phyloP scores from a whole-genome alignment of 768 basidiomycete genomes.

The Crucibulum laeve region DNA sequence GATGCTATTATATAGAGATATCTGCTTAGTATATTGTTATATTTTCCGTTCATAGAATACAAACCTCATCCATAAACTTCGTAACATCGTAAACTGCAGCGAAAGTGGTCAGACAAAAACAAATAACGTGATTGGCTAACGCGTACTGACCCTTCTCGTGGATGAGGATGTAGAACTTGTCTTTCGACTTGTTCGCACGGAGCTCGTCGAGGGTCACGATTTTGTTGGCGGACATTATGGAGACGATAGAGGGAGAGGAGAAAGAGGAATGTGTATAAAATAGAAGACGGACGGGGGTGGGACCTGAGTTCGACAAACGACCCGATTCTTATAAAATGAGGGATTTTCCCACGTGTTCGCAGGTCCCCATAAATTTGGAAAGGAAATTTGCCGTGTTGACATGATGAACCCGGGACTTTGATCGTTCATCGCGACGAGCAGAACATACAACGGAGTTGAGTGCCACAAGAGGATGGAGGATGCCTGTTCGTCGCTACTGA shows the following conservation, averaged over 20 bases:
- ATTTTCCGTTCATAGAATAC: conserved; percentile 8
- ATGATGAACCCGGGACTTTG: too few species aligned
- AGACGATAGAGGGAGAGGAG: conserved; percentile 13
- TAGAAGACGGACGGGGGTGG: neutral
- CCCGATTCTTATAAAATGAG: conserved; percentile 17
- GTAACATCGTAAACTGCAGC: conserved; percentile 85
- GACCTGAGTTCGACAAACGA: neutral
- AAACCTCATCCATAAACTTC: conserved; percentile 92
- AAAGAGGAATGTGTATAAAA: conserved; percentile 8
- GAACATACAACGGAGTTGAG: too few species aligned
- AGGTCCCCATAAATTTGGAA: neutral
- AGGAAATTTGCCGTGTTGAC: too few species aligned
- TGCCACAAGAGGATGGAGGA: too few species aligned
- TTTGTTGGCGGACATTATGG: conserved; percentile 37
- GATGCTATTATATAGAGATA: conserved; percentile 54
- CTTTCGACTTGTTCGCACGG: conserved; percentile 69
- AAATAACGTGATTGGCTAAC: conserved; percentile 28
- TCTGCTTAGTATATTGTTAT: neutral
- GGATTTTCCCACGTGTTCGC: conserved; percentile 25
- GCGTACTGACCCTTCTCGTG: conserved; percentile 79
- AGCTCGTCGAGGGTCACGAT: conserved; percentile 71
- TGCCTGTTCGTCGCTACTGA: too few species aligned
- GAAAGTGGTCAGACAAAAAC: conserved; percentile 25
- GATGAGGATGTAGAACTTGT: conserved; percentile 77
- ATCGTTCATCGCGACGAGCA: too few species aligned